A percentile compares a stretch with the other conserved stretches of the same genome.
phyloP scores from a whole-genome alignment of 1,284 basidiomycete genomes.

The Cutaneotrichosporon dermatis region DNA sequence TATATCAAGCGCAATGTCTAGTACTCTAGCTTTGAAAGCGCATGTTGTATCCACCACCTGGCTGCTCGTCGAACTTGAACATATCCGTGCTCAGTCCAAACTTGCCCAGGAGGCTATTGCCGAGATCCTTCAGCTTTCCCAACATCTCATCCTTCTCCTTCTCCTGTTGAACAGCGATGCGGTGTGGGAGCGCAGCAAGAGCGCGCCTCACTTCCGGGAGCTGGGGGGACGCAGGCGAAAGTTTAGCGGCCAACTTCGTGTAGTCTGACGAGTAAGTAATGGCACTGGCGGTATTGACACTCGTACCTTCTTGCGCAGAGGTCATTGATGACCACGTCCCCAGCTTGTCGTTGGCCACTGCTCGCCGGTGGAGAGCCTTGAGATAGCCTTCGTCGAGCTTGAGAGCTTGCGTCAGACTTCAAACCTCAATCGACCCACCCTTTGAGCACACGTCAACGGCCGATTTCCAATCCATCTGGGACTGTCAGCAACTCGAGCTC shows the following conservation, averaged over 20 bases:
- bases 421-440: conserved; percentile 18
- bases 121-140: conserved; percentile 84
- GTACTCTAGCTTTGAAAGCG: conserved; percentile 58
- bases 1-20: neutral
- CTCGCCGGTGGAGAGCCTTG: conserved; percentile 84
- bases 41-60: conserved; percentile 89
- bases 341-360: conserved; percentile 73
- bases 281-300: neutral
- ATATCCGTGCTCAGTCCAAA: conserved; percentile 87
- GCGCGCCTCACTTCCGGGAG: conserved; percentile 53
- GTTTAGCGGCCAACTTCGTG: conserved; percentile 60
- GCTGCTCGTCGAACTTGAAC: conserved; percentile 90
- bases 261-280: conserved; percentile 59
- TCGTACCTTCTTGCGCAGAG: conserved; percentile 74
- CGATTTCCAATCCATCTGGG: conserved; percentile 52
- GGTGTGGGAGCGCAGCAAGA: conserved; percentile 59
- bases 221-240: conserved; percentile 59
- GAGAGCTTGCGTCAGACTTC: conserved; percentile 59
- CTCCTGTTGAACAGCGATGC: conserved; percentile 66
- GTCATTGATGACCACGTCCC: conserved; percentile 76
- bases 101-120: conserved; percentile 82
- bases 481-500: conserved; percentile 1
- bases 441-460: conserved; percentile 48
- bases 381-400: conserved; percentile 75
- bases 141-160: conserved; percentile 89